These are phyloP conservation scores for Leucaena leucocephala DNA, from an alignment of 306 rosid genomes.

Conservation along the genomic window DNA sequence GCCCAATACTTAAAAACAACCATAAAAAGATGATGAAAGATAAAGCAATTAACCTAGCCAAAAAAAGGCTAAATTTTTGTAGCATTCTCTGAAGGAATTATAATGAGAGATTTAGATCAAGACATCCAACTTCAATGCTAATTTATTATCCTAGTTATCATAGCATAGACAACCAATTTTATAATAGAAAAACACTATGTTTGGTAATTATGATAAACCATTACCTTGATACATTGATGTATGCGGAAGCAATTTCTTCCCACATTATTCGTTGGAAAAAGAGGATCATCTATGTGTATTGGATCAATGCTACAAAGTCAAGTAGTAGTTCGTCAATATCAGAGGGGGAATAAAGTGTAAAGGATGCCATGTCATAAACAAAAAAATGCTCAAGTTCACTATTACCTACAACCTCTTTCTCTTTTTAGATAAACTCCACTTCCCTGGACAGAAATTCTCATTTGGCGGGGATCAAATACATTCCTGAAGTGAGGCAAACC, in stretches of 20 bases:
- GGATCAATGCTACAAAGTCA: slow-evolving; percentile 85
- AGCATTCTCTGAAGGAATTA: neutral
- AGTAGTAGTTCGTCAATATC: slow-evolving; percentile 24
- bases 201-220: neutral
- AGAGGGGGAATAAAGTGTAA: slow-evolving; percentile 6
- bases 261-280: slow-evolving; percentile 84
- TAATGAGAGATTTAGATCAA: neutral
- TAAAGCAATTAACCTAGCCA: neutral
- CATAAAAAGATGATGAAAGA: neutral
- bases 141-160: neutral
- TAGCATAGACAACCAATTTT: neutral
- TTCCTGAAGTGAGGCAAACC: slow-evolving; percentile 49
- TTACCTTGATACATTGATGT: slow-evolving; percentile 98
- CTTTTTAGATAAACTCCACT: slow-evolving; percentile 94
- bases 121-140: neutral
- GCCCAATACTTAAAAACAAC: neutral
- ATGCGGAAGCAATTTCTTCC: slow-evolving; percentile 98
- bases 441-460: slow-evolving; percentile 96
- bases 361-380: slow-evolving; percentile 20
- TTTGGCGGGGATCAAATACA: slow-evolving; percentile 95
- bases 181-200: neutral
- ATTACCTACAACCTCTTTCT: slow-evolving; percentile 96
- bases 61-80: neutral
- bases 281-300: slow-evolving; percentile 94
- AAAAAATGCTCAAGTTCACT: slow-evolving; percentile 27